Base-by-base conservation (phyloP, 768 basidiomycete genomes). In the Agaricus blazei region DNA sequence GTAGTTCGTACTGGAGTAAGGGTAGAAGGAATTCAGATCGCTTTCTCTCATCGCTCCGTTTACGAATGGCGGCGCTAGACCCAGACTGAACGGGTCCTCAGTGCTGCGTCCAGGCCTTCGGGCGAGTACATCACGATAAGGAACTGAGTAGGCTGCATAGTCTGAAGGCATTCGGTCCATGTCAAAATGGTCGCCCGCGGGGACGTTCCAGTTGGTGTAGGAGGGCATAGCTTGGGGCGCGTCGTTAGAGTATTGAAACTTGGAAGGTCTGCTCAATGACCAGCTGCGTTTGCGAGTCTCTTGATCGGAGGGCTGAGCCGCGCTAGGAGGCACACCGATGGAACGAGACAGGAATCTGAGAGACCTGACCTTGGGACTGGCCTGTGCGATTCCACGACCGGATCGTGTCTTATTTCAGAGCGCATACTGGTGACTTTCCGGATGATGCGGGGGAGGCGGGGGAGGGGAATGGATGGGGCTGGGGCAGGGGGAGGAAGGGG, bases 381-480 rank as follows among this genome's bases (percentile, higher is more conserved):
- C 48, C 64, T 57, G 28, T 61, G 65, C 9, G 56, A 48, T 12
- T 41, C 40, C 2, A 51, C 40, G 12, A 41, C 44, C 24, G 46
- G 53, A 36, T 41, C 31, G 48, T 58, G 62, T 54, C 60, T 60
- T 4, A 59, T 52, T 12, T 65, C 66, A 19, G 63, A 62, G 60
- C 65, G 66, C 70, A 72, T 70, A 52, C 70, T 73, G 3, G 68
- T 69, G n/a, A 71, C 69, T 51, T 73, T 73, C 27, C 72, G 65
- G 49, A 73, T 70, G 31, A 69, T 67, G 36, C 62, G 67, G n/a
- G 68, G 69, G 45, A 66, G 63, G 27, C 65, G 58, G 36, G 43
- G 42, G 46, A 49, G 37, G 8, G 52, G 47, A 15, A 42, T 45
- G 19, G 52, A 54, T 38, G 51, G n/a, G 27, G 52, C 56, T 41